Percentiles rank a stretch among this genome's conserved stretches.
Conservation (phyloP, 306 rosid genomes). For the Datisca glomerata region DNA sequence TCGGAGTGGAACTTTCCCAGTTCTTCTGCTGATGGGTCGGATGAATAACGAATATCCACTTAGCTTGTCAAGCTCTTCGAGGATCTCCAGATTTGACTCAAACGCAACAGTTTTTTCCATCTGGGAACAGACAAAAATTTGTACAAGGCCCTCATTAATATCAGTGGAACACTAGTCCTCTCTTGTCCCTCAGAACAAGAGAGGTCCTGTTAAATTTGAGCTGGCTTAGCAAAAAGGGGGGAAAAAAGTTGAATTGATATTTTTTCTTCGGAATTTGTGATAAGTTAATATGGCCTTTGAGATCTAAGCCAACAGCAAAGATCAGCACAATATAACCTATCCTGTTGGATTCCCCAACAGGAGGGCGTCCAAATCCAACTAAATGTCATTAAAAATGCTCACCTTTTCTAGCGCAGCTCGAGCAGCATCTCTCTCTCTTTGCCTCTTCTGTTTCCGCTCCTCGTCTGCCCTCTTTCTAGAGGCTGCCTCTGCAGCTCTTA, state of each 20-base stretch:
- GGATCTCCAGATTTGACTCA: slow-evolving; percentile 43
- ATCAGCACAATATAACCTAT: background rate
- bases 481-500: slow-evolving; percentile 59
- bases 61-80: slow-evolving; percentile 52
- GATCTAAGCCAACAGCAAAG: background rate
- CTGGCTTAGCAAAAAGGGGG: background rate
- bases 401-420: slow-evolving; percentile 66
- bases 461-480: slow-evolving; percentile 36
- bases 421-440: slow-evolving; percentile 83
- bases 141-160: background rate
- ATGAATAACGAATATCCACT: slow-evolving; percentile 33
- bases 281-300: no score
- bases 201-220: no score
- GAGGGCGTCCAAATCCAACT: no score
- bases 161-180: no score
- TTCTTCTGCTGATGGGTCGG: slow-evolving; percentile 9
- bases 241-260: background rate
- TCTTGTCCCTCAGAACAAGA: no score
- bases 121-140: slow-evolving; percentile 16
- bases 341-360: no score
- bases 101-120: slow-evolving; percentile 57
- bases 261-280: no score
- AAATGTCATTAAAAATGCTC: slow-evolving; percentile 1
- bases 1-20: slow-evolving; percentile 5
- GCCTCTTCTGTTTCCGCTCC: slow-evolving; percentile 39